These are phyloP conservation scores for Geranium rotundifolium DNA, from an alignment of 345 rosid species.

Conservation along the genomic window DNA sequence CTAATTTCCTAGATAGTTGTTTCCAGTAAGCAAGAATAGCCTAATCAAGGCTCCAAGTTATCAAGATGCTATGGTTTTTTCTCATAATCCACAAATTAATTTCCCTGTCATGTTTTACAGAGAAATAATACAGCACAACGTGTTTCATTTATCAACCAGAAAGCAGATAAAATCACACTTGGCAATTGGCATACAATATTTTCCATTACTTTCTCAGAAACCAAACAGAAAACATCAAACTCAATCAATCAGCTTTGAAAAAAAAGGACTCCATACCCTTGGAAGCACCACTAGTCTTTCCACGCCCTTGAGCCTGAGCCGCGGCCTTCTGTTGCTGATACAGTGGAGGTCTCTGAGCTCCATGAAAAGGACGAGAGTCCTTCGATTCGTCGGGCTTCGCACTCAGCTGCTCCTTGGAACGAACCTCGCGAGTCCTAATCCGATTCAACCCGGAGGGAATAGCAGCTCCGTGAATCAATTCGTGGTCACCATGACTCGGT, in stretches of 20 bases:
- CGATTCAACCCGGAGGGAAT: constrained; percentile 75
- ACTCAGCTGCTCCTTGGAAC: constrained; percentile 19
- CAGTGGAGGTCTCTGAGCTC: constrained; percentile 30
- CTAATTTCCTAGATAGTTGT: neutral
- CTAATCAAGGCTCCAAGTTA: neutral
- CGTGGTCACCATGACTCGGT: neutral
- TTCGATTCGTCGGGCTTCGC: constrained; percentile 28
- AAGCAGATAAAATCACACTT: neutral
- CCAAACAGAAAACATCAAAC: neutral
- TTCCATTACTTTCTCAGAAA: neutral
- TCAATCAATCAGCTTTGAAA: neutral
- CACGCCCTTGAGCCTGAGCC: constrained; percentile 21
- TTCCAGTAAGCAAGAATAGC: neutral
- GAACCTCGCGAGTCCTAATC: constrained; percentile 49
- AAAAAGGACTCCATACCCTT: constrained; percentile 6
- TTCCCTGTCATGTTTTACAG: neutral
- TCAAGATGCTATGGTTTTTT: too few species aligned
- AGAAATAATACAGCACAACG: neutral
- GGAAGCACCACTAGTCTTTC: constrained; percentile 15
- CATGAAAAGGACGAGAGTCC: constrained; percentile 18
- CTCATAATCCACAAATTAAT: neutral
- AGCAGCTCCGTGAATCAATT: constrained; percentile 4
- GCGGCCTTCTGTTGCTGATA: constrained; percentile 24
- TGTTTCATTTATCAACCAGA: neutral
- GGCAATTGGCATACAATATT: too few species aligned